Evolutionary conservation across 345 rosid genomes (phyloP), one percentile per base, ranked within the genome.

Genomic region (Pseudoturritis turrita): DNA sequence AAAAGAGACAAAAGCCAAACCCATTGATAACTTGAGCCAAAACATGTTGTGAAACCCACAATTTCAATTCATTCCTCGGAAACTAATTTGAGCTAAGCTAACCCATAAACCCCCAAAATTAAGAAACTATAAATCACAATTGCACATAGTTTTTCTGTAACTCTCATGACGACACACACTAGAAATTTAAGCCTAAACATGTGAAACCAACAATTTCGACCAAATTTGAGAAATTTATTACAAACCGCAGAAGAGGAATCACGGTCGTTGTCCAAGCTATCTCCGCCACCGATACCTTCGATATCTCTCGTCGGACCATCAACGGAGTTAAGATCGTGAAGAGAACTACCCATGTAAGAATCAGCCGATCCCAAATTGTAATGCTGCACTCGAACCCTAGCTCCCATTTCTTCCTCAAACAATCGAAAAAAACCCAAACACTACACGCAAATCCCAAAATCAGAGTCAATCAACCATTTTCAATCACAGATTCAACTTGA

Each of bases 311-410:
- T 75, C 4, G 81, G 85, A 22, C 85, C 81, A 61, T 86, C 96
- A 43, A 84, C 90, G 53, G 96, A 74, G 81, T 90, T 90, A 80
- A 93, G 98, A 67, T 93, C 96, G 67, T 93, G 90, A 9, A 88
- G 84, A 49, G 96, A 88, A 68, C 53, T 66, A 7, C 75, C 73
- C 59, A 85, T 83, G 78, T 82, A 93, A 26, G 97, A 87, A 82
- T 74, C 86, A 41, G 87, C 79, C 21, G 94, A 79, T 79, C 86
- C 79, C 80, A 90, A 72, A 78, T 83, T 82, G 83, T 88, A 93
- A 53, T 85, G 92, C 56, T 84, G 92, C 6, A 81, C 81, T 10
- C 88, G 89, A 83, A 86, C 89, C 89, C 96, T 88, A 78, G 84
- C 78, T 49, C 80, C 96, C 98, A 92, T 92, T 55, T 62, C 65